Evolutionary conservation across 1,284 basidiomycete genomes (phyloP).

Genomic region (Chalciporus piperatoides): DNA sequence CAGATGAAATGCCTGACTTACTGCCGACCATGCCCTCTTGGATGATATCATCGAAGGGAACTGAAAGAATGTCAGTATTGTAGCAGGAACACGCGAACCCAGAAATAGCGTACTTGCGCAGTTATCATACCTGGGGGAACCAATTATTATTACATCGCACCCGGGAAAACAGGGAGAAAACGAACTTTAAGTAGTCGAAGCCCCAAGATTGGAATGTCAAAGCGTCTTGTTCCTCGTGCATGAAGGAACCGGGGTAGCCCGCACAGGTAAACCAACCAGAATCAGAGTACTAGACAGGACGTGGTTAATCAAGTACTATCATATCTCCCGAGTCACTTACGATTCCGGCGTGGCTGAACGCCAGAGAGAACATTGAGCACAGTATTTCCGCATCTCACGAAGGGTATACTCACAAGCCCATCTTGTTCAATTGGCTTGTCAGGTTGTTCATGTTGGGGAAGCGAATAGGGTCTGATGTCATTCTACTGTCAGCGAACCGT

Average conservation of each 20-base stretch:
- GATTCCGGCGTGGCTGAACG: slow-evolving; percentile 48
- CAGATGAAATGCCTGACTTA: slow-evolving; percentile 32
- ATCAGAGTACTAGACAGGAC: slow-evolving; percentile 28
- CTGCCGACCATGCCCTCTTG: slow-evolving; percentile 52
- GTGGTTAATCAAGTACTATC: background rate
- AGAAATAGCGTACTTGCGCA: slow-evolving; percentile 37
- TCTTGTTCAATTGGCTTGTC: slow-evolving; percentile 45
- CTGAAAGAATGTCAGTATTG: slow-evolving; percentile 22
- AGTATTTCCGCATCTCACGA: background rate
- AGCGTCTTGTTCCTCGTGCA: slow-evolving; percentile 29
- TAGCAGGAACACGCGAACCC: background rate
- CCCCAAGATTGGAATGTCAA: slow-evolving; percentile 46
- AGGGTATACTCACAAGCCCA: slow-evolving; percentile 45
- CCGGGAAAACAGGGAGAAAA: slow-evolving; percentile 2
- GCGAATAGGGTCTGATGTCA: slow-evolving; percentile 20
- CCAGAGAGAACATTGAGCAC: background rate
- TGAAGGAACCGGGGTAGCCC: slow-evolving; percentile 29
- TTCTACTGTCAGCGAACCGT: background rate
- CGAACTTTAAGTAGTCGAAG: slow-evolving; percentile 58
- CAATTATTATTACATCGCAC: background rate
- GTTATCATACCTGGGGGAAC: slow-evolving; percentile 48
- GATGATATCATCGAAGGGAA: slow-evolving; percentile 51
- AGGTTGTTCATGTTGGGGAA: slow-evolving; percentile 46
- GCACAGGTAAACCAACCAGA: slow-evolving; percentile 33
- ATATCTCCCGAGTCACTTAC: slow-evolving; percentile 28